Evolutionary conservation across 805 yeast genomes (phyloP).

Genomic region (Candida koratica): DNA sequence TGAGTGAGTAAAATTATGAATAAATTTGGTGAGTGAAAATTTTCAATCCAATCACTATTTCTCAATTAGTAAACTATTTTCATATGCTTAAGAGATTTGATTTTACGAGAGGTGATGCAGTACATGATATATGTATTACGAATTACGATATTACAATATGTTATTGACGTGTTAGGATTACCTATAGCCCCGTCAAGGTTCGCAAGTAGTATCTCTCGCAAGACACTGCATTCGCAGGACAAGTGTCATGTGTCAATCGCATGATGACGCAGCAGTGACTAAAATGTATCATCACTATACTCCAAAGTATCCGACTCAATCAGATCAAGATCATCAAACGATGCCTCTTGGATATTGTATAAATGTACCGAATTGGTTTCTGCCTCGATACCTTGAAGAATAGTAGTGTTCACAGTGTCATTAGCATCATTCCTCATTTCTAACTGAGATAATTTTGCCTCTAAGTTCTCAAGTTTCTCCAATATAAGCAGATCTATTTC

Average conservation of each 20-base stretch:
- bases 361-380: conserved; percentile 15
- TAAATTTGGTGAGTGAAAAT: conserved; percentile 3
- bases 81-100: conserved; percentile 3
- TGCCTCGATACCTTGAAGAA: conserved; percentile 10
- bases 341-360: conserved; percentile 21
- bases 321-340: conserved; percentile 23
- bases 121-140: too few relatives aligned
- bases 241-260: too few relatives aligned
- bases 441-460: conserved; percentile 12
- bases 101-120: too few relatives aligned
- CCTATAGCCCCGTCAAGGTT: too few relatives aligned
- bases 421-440: conserved; percentile 1
- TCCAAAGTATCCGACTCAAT: conserved; percentile 16
- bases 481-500: conserved; percentile 16
- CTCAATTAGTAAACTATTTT: conserved; percentile 7
- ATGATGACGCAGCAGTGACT: too few relatives aligned
- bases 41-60: conserved; percentile 6
- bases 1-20: too few relatives aligned
- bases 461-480: conserved; percentile 18
- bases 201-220: too few relatives aligned
- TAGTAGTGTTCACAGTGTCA: conserved; percentile 5
- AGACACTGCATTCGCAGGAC: too few relatives aligned
- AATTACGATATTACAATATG: too few relatives aligned
- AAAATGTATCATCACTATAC: conserved; percentile 11
- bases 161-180: too few relatives aligned